Conservation (phyloP, 352 stramenopile species). For the Pythium monospermum region DNA sequence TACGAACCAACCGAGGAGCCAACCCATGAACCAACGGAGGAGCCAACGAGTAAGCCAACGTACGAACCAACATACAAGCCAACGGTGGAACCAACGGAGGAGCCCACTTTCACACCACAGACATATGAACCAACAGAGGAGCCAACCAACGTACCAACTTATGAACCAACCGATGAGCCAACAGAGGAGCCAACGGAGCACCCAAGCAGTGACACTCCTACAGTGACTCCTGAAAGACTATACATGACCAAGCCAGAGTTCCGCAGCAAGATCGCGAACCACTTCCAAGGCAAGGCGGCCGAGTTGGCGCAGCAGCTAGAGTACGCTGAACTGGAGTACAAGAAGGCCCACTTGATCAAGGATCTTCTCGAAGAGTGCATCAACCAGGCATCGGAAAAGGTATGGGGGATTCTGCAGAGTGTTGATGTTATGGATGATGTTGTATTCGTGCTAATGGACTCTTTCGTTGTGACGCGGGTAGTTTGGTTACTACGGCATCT, state of each 20-base stretch:
- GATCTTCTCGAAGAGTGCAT: slow-evolving; percentile 21
- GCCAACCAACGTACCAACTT: not conserved
- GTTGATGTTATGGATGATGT: not conserved
- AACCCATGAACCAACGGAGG: not conserved
- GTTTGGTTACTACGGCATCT: slow-evolving; percentile 26
- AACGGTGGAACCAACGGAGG: not conserved
- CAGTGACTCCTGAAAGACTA: not conserved
- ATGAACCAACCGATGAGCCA: not conserved
- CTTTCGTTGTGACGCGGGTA: slow-evolving; percentile 7
- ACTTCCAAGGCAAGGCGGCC: slow-evolving; percentile 10
- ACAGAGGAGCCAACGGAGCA: not conserved
- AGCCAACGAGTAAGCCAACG: slow-evolving; percentile 1
- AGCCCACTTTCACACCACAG: not conserved
- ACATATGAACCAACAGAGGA: not conserved
- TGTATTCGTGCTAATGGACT: not conserved
- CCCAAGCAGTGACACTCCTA: not conserved
- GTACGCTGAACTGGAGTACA: slow-evolving; percentile 6
- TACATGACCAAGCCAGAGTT: slow-evolving; percentile 24
- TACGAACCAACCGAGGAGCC: slow-evolving; percentile 30
- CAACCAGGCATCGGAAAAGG: slow-evolving; percentile 18
- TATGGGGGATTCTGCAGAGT: not conserved
- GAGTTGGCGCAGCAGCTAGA: slow-evolving; percentile 5
- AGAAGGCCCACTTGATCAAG: slow-evolving; percentile 16
- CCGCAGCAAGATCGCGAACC: slow-evolving; percentile 15
- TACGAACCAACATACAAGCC: not conserved